Percentiles rank a stretch among this genome's conserved stretches.
Conservation (phyloP, 345 rosid species). For the Sapria himalayana region DNA sequence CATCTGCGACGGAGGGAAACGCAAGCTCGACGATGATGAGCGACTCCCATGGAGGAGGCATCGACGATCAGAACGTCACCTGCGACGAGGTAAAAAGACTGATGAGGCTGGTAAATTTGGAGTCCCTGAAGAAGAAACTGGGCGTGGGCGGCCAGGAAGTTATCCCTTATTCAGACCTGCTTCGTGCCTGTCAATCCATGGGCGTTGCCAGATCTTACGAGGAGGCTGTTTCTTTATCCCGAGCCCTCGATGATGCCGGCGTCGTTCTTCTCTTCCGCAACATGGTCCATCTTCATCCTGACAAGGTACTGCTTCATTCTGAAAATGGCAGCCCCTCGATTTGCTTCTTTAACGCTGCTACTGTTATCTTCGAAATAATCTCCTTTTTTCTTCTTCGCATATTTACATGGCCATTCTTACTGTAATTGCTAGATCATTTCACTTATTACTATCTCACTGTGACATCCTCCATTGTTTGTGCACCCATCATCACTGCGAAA, state of each 20-base stretch:
- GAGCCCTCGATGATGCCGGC: constrained; percentile 75
- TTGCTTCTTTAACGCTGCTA: too few species aligned
- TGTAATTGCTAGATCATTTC: too few species aligned
- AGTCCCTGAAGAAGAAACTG: constrained; percentile 44
- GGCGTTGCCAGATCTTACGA: constrained; percentile 56
- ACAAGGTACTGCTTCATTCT: constrained; percentile 36
- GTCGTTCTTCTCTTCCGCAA: constrained; percentile 69
- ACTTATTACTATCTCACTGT: not conserved
- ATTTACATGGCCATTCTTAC: too few species aligned
- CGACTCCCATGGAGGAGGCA: constrained; percentile 1
- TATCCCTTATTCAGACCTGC: constrained; percentile 30
- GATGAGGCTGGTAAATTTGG: constrained; percentile 75
- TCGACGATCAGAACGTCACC: constrained; percentile 13
- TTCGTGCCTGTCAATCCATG: constrained; percentile 37
- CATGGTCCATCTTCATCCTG: constrained; percentile 71
- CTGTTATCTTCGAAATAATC: too few species aligned
- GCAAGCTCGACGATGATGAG: not conserved
- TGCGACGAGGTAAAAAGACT: constrained; percentile 48
- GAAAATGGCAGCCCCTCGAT: too few species aligned
- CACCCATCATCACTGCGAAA: too few species aligned
- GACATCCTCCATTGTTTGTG: too few species aligned
- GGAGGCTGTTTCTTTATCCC: constrained; percentile 63
- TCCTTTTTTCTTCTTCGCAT: too few species aligned
- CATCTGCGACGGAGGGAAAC: constrained; percentile 1
- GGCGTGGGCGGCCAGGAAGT: constrained; percentile 50